phyloP scores from a whole-genome alignment of 805 yeast genomes.

The Starmerella etchellsii region DNA sequence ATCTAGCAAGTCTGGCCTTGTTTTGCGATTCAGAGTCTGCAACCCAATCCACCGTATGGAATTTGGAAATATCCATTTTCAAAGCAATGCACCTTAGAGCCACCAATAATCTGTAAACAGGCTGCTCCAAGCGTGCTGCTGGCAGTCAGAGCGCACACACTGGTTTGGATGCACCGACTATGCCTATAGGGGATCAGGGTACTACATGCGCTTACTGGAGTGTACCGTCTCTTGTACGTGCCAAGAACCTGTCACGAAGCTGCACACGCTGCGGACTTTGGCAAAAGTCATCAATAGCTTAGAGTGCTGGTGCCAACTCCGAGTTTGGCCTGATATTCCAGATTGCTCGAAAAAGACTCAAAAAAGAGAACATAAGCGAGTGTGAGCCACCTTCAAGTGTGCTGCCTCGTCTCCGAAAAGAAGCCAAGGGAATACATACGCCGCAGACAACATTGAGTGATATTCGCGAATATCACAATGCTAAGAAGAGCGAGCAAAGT shows the following conservation, averaged over 20 bases:
- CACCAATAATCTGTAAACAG: too few relatives aligned
- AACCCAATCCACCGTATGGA: slow-evolving; percentile 44
- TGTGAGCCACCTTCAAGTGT: slow-evolving; percentile 2
- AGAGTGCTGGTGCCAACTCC: too few relatives aligned
- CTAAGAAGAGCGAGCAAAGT: not conserved
- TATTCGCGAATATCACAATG: not conserved
- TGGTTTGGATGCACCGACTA: too few relatives aligned
- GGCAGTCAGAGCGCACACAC: too few relatives aligned
- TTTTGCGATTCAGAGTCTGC: slow-evolving; percentile 36
- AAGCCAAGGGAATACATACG: not conserved
- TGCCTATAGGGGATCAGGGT: too few relatives aligned
- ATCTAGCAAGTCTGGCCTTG: slow-evolving; percentile 16
- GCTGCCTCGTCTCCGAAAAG: not conserved
- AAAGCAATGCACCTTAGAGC: too few relatives aligned
- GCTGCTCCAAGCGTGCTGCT: too few relatives aligned
- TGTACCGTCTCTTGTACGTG: too few relatives aligned
- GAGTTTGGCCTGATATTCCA: not conserved
- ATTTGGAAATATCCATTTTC: slow-evolving; percentile 19
- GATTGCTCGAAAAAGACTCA: not conserved
- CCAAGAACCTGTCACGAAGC: too few relatives aligned
- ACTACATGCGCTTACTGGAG: too few relatives aligned
- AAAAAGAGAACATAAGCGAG: not conserved
- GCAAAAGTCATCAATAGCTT: too few relatives aligned
- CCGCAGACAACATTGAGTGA: not conserved
- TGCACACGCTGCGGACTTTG: too few relatives aligned